Percentiles rank a stretch among this genome's conserved stretches.
phyloP scores from a whole-genome alignment of 768 basidiomycete species.

The Boletus sp. region DNA sequence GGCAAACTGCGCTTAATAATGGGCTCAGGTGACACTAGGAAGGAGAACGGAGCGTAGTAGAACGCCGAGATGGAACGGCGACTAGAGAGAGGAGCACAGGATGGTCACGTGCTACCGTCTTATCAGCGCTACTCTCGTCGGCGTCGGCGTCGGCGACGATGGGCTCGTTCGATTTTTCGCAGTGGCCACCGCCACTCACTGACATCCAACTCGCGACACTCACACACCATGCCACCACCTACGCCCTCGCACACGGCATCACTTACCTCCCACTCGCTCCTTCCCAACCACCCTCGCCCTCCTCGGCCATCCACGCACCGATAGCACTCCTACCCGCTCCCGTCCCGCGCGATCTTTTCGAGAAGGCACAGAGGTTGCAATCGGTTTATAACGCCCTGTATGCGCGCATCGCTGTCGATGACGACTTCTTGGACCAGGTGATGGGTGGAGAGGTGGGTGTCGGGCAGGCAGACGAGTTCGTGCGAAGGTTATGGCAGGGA shows the following conservation, averaged over 20 bases:
- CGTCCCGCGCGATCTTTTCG: conserved; percentile 70
- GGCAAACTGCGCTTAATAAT: no score
- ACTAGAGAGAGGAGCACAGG: no score
- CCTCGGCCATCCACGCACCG: conserved; percentile 87
- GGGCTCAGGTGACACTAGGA: no score
- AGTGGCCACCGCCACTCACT: conserved; percentile 75
- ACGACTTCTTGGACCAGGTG: conserved; percentile 72
- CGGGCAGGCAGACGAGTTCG: conserved; percentile 81
- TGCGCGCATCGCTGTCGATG: conserved; percentile 75
- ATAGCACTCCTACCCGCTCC: conserved; percentile 86
- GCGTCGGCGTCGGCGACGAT: conserved; percentile 4
- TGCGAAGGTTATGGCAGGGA: conserved; percentile 78
- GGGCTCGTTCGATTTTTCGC: conserved; percentile 43
- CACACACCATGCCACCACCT: conserved; percentile 67
- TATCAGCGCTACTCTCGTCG: background rate
- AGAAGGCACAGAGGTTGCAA: conserved; percentile 64
- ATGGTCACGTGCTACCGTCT: background rate
- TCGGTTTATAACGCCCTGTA: conserved; percentile 82
- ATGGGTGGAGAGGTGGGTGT: conserved; percentile 81
- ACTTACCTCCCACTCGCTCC: conserved; percentile 67
- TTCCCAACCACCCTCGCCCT: conserved; percentile 47
- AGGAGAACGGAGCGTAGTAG: no score
- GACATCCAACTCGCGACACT: conserved; percentile 57
- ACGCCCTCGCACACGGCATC: conserved; percentile 81
- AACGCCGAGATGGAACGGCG: no score